A percentile compares a stretch with the other conserved stretches of the same genome.
These are phyloP conservation scores for Parascedosporium putredinis DNA, from an alignment of 2,329 filamentous ascomycete species.

Conservation along the genomic window DNA sequence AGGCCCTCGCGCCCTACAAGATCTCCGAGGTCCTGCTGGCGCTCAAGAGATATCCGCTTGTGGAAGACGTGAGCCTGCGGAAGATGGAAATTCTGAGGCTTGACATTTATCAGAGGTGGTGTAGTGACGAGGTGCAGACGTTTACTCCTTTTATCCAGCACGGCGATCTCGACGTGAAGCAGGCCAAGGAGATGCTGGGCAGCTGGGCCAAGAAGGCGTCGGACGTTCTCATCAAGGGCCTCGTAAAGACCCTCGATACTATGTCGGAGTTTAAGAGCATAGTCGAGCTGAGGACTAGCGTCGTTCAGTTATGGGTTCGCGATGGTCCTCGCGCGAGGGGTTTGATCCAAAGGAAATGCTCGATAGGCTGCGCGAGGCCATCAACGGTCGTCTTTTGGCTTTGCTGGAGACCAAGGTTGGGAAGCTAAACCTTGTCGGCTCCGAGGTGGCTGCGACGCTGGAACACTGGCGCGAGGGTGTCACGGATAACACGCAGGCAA, in stretches of 20 bases:
- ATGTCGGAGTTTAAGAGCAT: slow-evolving; percentile 59
- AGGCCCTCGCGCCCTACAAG: slow-evolving; percentile 61
- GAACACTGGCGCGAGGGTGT: slow-evolving; percentile 46
- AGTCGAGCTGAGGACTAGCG: slow-evolving; percentile 56
- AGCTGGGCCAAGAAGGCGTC: slow-evolving; percentile 54
- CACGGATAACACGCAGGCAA: slow-evolving; percentile 36
- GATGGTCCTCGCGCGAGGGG: slow-evolving; percentile 54
- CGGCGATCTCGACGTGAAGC: slow-evolving; percentile 56
- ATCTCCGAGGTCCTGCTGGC: slow-evolving; percentile 58
- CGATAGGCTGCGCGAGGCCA: slow-evolving; percentile 53
- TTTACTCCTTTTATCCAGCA: slow-evolving; percentile 84
- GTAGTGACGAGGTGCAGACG: slow-evolving; percentile 69
- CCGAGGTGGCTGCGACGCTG: slow-evolving; percentile 51
- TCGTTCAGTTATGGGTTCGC: slow-evolving; percentile 67
- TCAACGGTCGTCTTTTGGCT: slow-evolving; percentile 57
- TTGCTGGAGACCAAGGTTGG: slow-evolving; percentile 54
- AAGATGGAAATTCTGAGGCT: slow-evolving; percentile 61
- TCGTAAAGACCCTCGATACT: slow-evolving; percentile 47
- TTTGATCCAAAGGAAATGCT: slow-evolving; percentile 60
- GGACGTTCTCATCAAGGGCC: slow-evolving; percentile 48
- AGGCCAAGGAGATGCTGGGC: slow-evolving; percentile 50
- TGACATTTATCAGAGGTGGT: slow-evolving; percentile 70
- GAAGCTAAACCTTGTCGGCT: slow-evolving; percentile 54
- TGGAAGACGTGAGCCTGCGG: slow-evolving; percentile 60
- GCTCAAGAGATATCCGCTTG: slow-evolving; percentile 59